phyloP scores from a whole-genome alignment of 805 yeast species.

The Priceomyces melissophilus region DNA sequence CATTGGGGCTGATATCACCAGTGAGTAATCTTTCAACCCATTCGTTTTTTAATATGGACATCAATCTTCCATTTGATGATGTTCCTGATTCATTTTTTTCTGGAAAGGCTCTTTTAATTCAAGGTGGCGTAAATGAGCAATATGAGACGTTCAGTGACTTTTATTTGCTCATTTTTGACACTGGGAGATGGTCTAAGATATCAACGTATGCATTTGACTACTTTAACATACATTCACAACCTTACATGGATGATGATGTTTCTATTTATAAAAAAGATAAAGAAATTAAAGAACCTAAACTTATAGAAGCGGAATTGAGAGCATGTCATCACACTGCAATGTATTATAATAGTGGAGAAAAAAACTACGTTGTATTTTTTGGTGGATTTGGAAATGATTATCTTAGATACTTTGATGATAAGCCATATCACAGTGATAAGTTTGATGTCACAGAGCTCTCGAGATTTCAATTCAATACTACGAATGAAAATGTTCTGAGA shows the following conservation, averaged over 20 bases:
- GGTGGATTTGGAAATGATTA: slow-evolving; percentile 40
- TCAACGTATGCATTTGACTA: slow-evolving; percentile 35
- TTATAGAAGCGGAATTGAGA: slow-evolving; percentile 40
- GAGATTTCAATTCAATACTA: slow-evolving; percentile 24
- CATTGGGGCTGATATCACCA: slow-evolving; percentile 1
- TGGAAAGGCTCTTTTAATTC: slow-evolving; percentile 31
- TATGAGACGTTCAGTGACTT: slow-evolving; percentile 30
- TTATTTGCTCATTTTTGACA: slow-evolving; percentile 28
- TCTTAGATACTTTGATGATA: slow-evolving; percentile 28
- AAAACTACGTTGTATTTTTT: slow-evolving; percentile 32
- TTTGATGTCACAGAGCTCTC: slow-evolving; percentile 33
- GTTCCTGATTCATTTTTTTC: slow-evolving; percentile 18
- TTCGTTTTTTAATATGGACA: neutral
- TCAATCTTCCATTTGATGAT: slow-evolving; percentile 3
- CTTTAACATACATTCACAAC: slow-evolving; percentile 21
- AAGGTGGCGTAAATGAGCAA: slow-evolving; percentile 38
- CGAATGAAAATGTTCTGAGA: slow-evolving; percentile 28
- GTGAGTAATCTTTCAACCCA: slow-evolving; percentile 1
- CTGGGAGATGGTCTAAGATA: slow-evolving; percentile 32
- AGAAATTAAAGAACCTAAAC: slow-evolving; percentile 22
- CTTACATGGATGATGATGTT: slow-evolving; percentile 30
- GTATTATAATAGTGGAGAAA: slow-evolving; percentile 28
- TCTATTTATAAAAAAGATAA: slow-evolving; percentile 18
- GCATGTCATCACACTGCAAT: slow-evolving; percentile 39
- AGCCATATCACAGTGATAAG: slow-evolving; percentile 28